phyloP scores from a whole-genome alignment of 1,284 basidiomycete species.

The Papiliotrema flavescens region DNA sequence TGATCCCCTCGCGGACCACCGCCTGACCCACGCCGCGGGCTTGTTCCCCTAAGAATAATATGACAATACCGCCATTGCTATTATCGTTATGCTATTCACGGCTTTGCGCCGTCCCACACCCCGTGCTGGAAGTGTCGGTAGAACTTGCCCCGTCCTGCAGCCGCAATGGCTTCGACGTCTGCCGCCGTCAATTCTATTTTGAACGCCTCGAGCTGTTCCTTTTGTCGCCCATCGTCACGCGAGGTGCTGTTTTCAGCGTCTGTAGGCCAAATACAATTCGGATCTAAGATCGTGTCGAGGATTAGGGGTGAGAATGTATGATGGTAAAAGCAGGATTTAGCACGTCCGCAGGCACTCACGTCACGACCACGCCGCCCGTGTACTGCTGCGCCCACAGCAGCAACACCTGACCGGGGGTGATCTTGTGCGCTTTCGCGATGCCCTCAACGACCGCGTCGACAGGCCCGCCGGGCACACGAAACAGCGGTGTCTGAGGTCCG shows the following conservation, averaged over 20 bases:
- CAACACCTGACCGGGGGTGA: conserved; percentile 40
- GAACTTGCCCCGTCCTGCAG: conserved; percentile 35
- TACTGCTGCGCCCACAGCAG: conserved; percentile 43
- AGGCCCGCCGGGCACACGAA: conserved; percentile 57
- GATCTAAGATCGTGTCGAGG: neutral
- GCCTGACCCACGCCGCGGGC: too few relatives aligned
- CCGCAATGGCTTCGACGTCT: conserved; percentile 51
- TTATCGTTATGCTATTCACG: conserved; percentile 9
- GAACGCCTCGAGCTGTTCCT: conserved; percentile 60
- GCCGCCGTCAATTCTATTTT: conserved; percentile 57
- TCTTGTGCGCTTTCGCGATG: conserved; percentile 51
- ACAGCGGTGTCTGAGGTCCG: conserved; percentile 51
- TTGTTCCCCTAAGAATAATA: too few relatives aligned
- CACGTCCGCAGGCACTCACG: conserved; percentile 50
- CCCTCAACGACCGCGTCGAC: conserved; percentile 55
- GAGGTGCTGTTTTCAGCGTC: conserved; percentile 51
- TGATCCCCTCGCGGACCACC: too few relatives aligned
- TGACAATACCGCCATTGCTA: too few relatives aligned
- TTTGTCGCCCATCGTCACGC: conserved; percentile 63
- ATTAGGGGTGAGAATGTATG: neutral
- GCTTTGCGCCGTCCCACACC: conserved; percentile 31
- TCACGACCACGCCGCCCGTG: conserved; percentile 55
- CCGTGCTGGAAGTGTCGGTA: conserved; percentile 27
- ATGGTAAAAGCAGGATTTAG: too few relatives aligned
- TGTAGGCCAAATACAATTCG: neutral